Evolutionary conservation across 2,329 filamentous ascomycete genomes (phyloP), one percentile per base, ranked within the genome.

Genomic region (Colletotrichum limetticola): DNA sequence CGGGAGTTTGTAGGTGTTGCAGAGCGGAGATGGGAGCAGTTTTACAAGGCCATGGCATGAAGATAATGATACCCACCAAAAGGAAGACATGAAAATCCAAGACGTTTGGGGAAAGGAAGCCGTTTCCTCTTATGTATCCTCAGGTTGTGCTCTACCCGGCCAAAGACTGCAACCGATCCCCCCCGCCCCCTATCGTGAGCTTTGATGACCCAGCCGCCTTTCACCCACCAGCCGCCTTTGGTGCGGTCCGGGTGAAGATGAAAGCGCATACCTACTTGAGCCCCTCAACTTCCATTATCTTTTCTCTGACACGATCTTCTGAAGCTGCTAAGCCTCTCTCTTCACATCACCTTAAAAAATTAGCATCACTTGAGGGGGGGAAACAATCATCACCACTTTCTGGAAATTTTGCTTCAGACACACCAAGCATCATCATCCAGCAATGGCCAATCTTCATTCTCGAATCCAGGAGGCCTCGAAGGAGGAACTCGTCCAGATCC

Each of bases 11-110:
- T 92, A 8, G 83, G 84, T 32, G 80, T 90, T 66, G 91, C 93
- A 1, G 87, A 89, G 75, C 85, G 86, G 73, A 89, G 93, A 77
- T 96, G 94, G 88, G 84, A 86, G 57, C 88, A 92, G 76, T 73
- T 78, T 70, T 79, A 73, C 42, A 88, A 80, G 82, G 86, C 80
- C 52, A 79, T 80, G 82, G 84, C 75, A 76, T 86, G 71, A 74
- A 75, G 66, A 71, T 60, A 74, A 78, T 78, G 77, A 80, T 79
- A 76, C 76, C 78, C 79, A 65, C 55, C 71, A 46, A 72, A 52
- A 66, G 53, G 58, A 46, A 63, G 57, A 58, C 11, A 62, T 11
- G 30, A 42, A 42, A 67, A 62, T 72, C 14, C 46, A 59, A 26
- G 61, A 24, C 3, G 19, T 14, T 28, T 14, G 12, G 35, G 55